phyloP scores from a whole-genome alignment of 768 basidiomycete species.

The Xerocomellus amylosporus region DNA sequence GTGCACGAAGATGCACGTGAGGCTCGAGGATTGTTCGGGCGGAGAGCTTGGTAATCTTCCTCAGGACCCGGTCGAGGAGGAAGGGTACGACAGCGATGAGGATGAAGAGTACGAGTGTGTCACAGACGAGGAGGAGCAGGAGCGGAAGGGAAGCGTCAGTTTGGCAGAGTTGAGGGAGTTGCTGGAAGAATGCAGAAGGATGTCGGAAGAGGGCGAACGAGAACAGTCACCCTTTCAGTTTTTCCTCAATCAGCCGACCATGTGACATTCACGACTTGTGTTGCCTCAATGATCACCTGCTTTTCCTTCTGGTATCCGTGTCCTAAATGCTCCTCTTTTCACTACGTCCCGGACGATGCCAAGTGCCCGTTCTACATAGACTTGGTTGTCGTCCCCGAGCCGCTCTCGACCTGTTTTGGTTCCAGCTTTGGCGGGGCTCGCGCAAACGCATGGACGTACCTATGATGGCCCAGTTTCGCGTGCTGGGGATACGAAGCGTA shows the following conservation, averaged over 20 bases:
- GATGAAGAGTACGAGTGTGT: constrained; percentile 33
- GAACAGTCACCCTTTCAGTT: constrained; percentile 26
- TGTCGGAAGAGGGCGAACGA: constrained; percentile 33
- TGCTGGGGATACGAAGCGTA: constrained; percentile 84
- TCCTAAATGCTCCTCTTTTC: constrained; percentile 67
- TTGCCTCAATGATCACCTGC: constrained; percentile 27
- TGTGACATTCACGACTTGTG: background rate
- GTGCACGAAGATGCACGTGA: constrained; percentile 47
- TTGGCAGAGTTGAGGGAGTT: constrained; percentile 51
- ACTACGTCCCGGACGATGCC: constrained; percentile 55
- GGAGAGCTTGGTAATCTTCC: constrained; percentile 49
- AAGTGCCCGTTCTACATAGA: constrained; percentile 39
- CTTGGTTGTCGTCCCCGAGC: constrained; percentile 12
- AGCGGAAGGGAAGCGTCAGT: constrained; percentile 24
- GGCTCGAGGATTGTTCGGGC: constrained; percentile 78
- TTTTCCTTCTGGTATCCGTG: constrained; percentile 71
- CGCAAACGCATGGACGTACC: constrained; percentile 47
- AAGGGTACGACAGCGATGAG: constrained; percentile 34
- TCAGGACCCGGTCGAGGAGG: constrained; percentile 31
- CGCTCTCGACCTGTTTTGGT: constrained; percentile 26
- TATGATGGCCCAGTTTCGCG: constrained; percentile 88
- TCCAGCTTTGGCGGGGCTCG: background rate
- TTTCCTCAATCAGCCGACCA: constrained; percentile 7
- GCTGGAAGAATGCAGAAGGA: constrained; percentile 54
- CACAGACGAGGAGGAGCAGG: constrained; percentile 34